These are phyloP conservation scores for Vararia minispora DNA, from an alignment of 768 basidiomycete genomes.

Conservation along the genomic window DNA sequence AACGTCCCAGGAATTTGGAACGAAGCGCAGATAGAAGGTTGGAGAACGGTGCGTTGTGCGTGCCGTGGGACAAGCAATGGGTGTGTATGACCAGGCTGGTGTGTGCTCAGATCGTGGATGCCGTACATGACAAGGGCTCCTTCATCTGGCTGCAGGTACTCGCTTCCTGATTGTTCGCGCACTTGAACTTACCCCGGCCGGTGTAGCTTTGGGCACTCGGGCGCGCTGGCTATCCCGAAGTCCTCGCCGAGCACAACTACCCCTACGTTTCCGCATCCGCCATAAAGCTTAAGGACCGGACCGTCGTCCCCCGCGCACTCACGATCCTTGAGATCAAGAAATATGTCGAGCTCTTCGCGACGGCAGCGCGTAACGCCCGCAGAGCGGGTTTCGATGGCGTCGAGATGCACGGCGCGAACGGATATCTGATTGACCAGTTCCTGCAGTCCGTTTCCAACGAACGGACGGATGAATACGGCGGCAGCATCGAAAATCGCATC, in stretches of 20 bases:
- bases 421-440: constrained; percentile 26
- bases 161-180: no score
- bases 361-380: no score
- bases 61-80: background rate
- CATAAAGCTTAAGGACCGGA: no score
- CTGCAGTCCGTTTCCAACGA: constrained; percentile 23
- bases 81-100: no score
- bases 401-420: constrained; percentile 21
- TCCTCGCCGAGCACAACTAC: constrained; percentile 1
- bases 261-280: background rate
- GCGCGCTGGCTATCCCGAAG: constrained; percentile 10
- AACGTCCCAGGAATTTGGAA: constrained; percentile 56
- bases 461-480: constrained; percentile 35
- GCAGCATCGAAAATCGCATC: constrained; percentile 30
- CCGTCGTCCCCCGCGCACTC: background rate
- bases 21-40: constrained; percentile 39
- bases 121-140: constrained; percentile 24
- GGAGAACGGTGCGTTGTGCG: constrained; percentile 31
- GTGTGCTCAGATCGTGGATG: constrained; percentile 11
- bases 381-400: constrained; percentile 36
- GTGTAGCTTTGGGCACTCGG: constrained; percentile 32
- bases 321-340: background rate
- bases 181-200: no score
- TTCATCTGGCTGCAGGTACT: constrained; percentile 27
- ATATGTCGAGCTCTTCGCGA: background rate